phyloP scores from a whole-genome alignment of 352 stramenopile species.

The Labyrinthula sp. region DNA sequence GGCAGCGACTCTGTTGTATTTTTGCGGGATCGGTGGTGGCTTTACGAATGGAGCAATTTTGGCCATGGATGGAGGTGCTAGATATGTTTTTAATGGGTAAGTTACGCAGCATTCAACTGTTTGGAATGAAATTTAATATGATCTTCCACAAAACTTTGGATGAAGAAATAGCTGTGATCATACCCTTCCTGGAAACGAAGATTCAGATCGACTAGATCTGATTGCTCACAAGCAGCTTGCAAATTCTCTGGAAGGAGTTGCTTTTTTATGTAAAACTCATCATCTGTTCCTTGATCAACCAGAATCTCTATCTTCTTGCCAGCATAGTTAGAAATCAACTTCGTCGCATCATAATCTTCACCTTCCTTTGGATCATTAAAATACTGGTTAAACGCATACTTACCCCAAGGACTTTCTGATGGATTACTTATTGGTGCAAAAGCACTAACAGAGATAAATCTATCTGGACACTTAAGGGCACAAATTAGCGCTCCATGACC shows the following conservation, averaged over 20 bases:
- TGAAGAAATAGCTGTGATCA: conserved; percentile 94
- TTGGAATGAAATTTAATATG: conserved; percentile 78
- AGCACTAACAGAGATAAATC: conserved; percentile 73
- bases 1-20: conserved; percentile 66
- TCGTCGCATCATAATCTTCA: conserved; percentile 71
- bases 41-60: conserved; percentile 75
- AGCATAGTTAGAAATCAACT: conserved; percentile 30
- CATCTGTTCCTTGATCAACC: conserved; percentile 61
- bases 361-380: too few relatives aligned
- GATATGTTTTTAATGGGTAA: too few relatives aligned
- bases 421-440: conserved; percentile 89
- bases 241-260: conserved; percentile 70
- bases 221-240: conserved; percentile 36
- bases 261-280: conserved; percentile 60
- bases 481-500: conserved; percentile 85
- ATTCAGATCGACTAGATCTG: conserved; percentile 33
- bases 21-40: conserved; percentile 56
- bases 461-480: conserved; percentile 53
- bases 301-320: conserved; percentile 49
- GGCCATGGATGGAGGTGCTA: conserved; percentile 64
- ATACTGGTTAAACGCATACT: conserved; percentile 91
- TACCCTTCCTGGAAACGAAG: conserved; percentile 51
- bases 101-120: conserved; percentile 41
- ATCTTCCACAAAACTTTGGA: conserved; percentile 78
- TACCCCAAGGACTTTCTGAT: conserved; percentile 80